Evolutionary conservation across 148 eudicot genomes (phyloP), one percentile per base, ranked within the genome.

Genomic region (Selenicereus undatus): DNA sequence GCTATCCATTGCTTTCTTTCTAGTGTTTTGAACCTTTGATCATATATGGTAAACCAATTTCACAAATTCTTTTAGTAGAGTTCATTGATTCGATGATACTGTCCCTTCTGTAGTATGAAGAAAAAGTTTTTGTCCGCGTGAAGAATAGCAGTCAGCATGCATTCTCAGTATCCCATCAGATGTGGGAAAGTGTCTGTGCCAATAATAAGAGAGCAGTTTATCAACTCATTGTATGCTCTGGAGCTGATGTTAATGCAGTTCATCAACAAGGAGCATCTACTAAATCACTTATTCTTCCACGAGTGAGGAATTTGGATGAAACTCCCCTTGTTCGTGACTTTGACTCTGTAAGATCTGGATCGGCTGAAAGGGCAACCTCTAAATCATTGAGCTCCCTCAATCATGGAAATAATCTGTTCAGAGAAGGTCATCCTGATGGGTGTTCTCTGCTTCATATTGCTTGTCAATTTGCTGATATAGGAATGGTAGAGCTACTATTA

Each of bases 401-500:
- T 79, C 89, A 86, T 66, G 83, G 85, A 80, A 87, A 86, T 78
- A 90, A 85, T 79, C 81, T 81, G 1, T 79, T 80, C n/a, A 83
- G 79, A 76, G 90, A 91, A 68, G 90, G 83, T 79, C 75, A 81
- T 85, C 85, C 86, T 81, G 96, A 93, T 78, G 94, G 93, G 4
- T 90, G 93, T 81, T 89, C 96, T 35, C 85, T 93, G 82, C 97
- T 95, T 87, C 98, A 95, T 81, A 85, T 93, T 16, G 97, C 97
- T 43, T 95, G 98, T 84, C 97, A 92, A 83, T 84, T 85, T 75
- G 88, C 94, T 76, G 98, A 95, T 86, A 85, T 87, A 73, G 93
- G 94, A 83, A 95, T 93, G 98, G 93, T 95, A 48, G 98, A 95
- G 90, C 86, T 95, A 83, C 98, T 95, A 48, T 79, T 95, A 69